phyloP scores from a whole-genome alignment of 2,329 filamentous ascomycete genomes.

The Hypoxylon sp. region DNA sequence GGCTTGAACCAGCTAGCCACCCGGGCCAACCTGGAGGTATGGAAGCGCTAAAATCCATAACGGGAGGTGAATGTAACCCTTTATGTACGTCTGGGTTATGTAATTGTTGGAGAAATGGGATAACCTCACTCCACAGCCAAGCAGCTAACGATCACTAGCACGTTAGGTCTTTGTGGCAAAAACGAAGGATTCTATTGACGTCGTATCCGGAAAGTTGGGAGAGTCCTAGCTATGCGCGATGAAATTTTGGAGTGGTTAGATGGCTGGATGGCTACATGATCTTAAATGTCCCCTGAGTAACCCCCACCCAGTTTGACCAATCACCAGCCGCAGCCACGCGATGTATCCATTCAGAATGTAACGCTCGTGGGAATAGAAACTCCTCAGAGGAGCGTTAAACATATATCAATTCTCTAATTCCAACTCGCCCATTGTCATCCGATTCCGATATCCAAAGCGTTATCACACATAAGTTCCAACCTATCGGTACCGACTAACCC shows the following conservation, averaged over 20 bases:
- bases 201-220: not conserved
- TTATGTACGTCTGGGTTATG: not conserved
- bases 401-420: not conserved
- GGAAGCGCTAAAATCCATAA: not conserved
- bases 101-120: conserved; percentile 1
- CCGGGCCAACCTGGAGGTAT: not conserved
- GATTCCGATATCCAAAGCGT: not conserved
- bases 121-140: not conserved
- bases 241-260: not conserved
- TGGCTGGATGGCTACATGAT: not conserved
- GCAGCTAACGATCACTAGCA: not conserved
- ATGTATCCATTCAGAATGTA: not conserved
- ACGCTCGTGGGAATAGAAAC: not conserved
- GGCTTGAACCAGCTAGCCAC: not conserved
- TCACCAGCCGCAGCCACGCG: not conserved
- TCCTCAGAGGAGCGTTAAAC: not conserved
- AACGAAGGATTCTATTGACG: not conserved
- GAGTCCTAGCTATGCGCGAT: not conserved
- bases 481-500: conserved; percentile 1
- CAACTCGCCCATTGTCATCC: not conserved
- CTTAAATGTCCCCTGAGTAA: not conserved
- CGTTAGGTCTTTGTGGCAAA: not conserved
- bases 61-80: not conserved
- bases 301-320: not conserved
- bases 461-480: not conserved